phyloP scores from a whole-genome alignment of 768 basidiomycete genomes.

The Suillus clintonianus region DNA sequence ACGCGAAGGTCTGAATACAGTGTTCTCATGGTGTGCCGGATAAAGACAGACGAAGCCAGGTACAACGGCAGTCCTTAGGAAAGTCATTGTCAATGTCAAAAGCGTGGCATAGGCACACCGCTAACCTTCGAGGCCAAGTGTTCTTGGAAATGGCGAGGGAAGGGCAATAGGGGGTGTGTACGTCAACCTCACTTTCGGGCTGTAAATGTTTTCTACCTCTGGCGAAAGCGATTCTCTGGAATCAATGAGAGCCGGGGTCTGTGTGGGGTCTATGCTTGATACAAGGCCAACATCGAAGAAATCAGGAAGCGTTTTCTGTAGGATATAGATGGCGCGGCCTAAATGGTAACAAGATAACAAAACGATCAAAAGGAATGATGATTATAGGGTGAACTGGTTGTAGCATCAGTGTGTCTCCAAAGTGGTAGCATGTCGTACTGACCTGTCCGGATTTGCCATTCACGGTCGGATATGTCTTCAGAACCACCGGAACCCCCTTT shows the following conservation, averaged over 20 bases:
- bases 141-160: conserved; percentile 70
- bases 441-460: conserved; percentile 83
- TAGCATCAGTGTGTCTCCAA: conserved; percentile 32
- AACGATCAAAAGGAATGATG: not conserved
- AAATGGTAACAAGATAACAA: not conserved
- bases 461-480: conserved; percentile 56
- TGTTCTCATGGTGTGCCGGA: conserved; percentile 75
- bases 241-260: conserved; percentile 33
- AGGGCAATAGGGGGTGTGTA: conserved; percentile 71
- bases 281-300: conserved; percentile 74
- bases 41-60: conserved; percentile 65
- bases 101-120: not conserved
- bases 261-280: conserved; percentile 50
- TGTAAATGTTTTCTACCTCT: conserved; percentile 55
- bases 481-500: conserved; percentile 10
- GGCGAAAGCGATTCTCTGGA: conserved; percentile 15
- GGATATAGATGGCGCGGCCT: conserved; percentile 73
- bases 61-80: conserved; percentile 68
- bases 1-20: conserved; percentile 69
- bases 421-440: conserved; percentile 13
- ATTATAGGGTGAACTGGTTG: conserved; percentile 11
- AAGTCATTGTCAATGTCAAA: not conserved
- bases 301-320: conserved; percentile 68
- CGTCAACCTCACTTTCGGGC: conserved; percentile 57
- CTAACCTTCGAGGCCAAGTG: conserved; percentile 70